phyloP scores from a whole-genome alignment of 2,329 filamentous ascomycete species.

The Sclerotinia nivalis region DNA sequence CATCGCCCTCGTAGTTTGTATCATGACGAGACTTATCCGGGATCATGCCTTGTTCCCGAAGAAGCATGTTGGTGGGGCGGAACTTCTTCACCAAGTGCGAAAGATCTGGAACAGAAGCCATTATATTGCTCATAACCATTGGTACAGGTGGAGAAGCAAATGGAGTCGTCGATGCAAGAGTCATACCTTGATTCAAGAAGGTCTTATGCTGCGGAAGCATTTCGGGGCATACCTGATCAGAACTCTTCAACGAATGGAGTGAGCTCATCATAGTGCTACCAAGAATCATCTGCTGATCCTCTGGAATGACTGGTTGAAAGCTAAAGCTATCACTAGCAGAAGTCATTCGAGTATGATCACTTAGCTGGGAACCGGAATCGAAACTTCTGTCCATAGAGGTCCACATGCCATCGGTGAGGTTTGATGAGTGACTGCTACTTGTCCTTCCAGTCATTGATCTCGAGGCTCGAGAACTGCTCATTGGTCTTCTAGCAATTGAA shows the following conservation, averaged over 20 bases:
- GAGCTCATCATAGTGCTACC: not conserved
- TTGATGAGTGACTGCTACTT: not conserved
- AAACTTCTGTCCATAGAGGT: not conserved
- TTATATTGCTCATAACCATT: not conserved
- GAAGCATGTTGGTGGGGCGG: slow-evolving; percentile 19
- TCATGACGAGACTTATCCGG: not conserved
- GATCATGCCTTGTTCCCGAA: slow-evolving; percentile 13
- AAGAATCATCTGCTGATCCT: not conserved
- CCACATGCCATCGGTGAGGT: not conserved
- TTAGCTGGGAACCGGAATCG: not conserved
- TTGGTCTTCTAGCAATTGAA: not conserved
- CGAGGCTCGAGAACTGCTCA: not conserved
- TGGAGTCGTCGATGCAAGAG: not conserved
- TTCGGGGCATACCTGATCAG: not conserved
- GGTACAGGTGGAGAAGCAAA: not conserved
- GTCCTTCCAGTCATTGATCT: not conserved
- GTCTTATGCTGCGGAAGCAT: not conserved
- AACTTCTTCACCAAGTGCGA: slow-evolving; percentile 10
- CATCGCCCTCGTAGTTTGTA: slow-evolving; percentile 17
- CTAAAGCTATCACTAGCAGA: not conserved
- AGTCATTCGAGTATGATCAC: not conserved
- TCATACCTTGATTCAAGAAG: not conserved
- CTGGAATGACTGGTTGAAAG: not conserved
- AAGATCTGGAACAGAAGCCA: not conserved
- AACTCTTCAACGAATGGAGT: not conserved